Evolutionary conservation across 1,284 basidiomycete genomes (phyloP), one percentile per base, ranked within the genome.

Genomic region (Flammula alnicola): DNA sequence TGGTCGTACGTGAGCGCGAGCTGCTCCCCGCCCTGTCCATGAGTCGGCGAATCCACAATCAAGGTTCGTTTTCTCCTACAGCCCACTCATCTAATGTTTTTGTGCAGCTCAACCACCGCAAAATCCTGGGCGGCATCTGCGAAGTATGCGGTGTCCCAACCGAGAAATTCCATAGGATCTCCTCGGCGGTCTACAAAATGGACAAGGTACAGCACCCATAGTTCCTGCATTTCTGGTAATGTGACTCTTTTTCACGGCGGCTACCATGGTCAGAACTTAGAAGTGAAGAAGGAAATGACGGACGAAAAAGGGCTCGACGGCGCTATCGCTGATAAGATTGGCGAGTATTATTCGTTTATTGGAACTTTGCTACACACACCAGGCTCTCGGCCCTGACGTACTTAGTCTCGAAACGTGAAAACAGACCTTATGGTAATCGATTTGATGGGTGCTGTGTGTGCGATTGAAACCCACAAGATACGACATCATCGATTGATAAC

Each of bases 111-210:
- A 98, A 99, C 73, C 91, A 99, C 79, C 83, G 97, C 55, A 98
- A 97, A 75, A 91, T 99, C 55, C 79, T 99, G 19, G 97, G 99
- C 67, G 97, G 95, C 40, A 90, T 89, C 93, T 68, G 88, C 98
- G 6, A 98, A 95, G n/a, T n/a, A n/a, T n/a, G n/a, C n/a, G n/a
- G n/a, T n/a, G n/a, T n/a, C n/a, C n/a, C n/a, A n/a, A n/a, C n/a
- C n/a, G 61, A 94, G 39, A 98, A 97, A 76, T 95, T 92, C 52
- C 83, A 95, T 9, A 76, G 87, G n/a, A 98, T 98, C 62, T 97
- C 94, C 1, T 96, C 93, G 9, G 96, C 96, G 0, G 96, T 99
- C 8, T 97, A 99, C 73, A 99, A 99, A 71, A 83, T 99, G 19
- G 97, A 99, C 79, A 99, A 99, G 83, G 89, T 89, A 58, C 17